These are phyloP conservation scores for Neohortaea acidophila DNA, from an alignment of 495 filamentous ascomycete species.

Conservation along the genomic window DNA sequence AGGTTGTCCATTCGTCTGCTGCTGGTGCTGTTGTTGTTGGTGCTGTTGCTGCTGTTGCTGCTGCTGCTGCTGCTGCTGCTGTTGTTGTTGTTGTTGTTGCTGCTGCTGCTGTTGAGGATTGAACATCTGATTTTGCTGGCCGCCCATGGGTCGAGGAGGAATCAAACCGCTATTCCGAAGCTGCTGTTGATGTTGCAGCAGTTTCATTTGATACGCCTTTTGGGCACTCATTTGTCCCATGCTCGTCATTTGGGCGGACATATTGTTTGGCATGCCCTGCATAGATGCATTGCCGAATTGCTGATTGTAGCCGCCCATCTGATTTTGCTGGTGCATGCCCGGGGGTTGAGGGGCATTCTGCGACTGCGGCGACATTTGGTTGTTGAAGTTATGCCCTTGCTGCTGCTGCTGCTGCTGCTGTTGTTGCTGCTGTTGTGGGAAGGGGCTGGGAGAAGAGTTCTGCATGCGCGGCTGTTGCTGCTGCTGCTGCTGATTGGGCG, in stretches of 20 bases:
- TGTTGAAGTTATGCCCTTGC: conserved; percentile 45
- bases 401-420: conserved; percentile 22
- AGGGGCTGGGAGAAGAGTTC: conserved; percentile 82
- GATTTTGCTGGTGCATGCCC: conserved; percentile 31
- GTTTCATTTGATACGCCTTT: conserved; percentile 28
- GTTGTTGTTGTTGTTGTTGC: conserved; percentile 12
- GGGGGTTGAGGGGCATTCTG: conserved; percentile 43
- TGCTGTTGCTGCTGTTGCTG: conserved; percentile 28
- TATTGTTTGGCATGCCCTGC: conserved; percentile 6
- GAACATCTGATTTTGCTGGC: conserved; percentile 15
- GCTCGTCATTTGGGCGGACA: conserved; percentile 30
- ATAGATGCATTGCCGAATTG: conserved; percentile 5
- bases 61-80: conserved; percentile 24
- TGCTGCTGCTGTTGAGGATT: conserved; percentile 17
- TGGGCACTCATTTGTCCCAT: conserved; percentile 21
- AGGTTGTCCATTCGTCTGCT: conserved; percentile 27
- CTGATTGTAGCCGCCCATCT: conserved; percentile 11
- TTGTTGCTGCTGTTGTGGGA: conserved; percentile 44
- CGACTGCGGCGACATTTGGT: conserved; percentile 70
- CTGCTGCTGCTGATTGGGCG: conserved; percentile 48
- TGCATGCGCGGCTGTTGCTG: no score
- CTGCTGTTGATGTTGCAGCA: conserved; percentile 48
- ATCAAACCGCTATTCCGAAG: conserved; percentile 27
- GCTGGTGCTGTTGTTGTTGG: conserved; percentile 26
- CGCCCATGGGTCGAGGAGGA: conserved; percentile 19